Conservation (phyloP, 768 basidiomycete genomes). For the Mrakia gelida region DNA sequence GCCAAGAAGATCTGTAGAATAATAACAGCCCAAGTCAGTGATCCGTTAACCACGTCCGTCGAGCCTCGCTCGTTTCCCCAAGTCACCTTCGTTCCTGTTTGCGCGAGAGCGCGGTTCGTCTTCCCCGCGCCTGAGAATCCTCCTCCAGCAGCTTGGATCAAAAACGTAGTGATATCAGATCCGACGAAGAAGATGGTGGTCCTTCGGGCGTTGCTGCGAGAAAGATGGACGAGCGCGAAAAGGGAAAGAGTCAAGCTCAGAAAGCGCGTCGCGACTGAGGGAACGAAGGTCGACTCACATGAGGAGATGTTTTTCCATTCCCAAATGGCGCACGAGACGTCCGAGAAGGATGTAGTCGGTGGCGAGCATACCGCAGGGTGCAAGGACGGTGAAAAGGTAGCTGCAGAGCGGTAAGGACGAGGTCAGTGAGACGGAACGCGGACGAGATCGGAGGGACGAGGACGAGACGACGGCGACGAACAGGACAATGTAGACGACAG, state of each 20-base stretch:
- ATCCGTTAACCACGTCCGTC: too few relatives aligned
- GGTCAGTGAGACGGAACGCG: not conserved
- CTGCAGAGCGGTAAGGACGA: not conserved
- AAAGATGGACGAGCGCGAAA: too few relatives aligned
- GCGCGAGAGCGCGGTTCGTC: too few relatives aligned
- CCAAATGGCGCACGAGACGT: constrained; percentile 22
- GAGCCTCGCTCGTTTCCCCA: too few relatives aligned
- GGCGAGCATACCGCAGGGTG: constrained; percentile 21
- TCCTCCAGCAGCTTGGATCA: constrained; percentile 25
- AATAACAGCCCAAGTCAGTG: too few relatives aligned
- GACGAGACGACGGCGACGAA: not conserved
- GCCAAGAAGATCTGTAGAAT: too few relatives aligned
- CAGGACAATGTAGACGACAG: constrained; percentile 18
- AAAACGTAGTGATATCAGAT: constrained; percentile 19
- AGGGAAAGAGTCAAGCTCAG: not conserved
- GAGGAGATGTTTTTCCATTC: constrained; percentile 29
- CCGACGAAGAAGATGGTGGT: constrained; percentile 27
- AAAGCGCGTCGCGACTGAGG: too few relatives aligned
- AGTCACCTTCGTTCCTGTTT: constrained; percentile 24
- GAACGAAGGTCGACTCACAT: too few relatives aligned
- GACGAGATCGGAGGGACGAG: not conserved
- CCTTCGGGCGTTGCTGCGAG: constrained; percentile 1
- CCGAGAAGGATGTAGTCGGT: constrained; percentile 29
- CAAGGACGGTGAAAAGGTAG: constrained; percentile 18
- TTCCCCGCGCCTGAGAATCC: constrained; percentile 11